Evolutionary conservation across 257 asterid species (phyloP).

Genomic region (Oldenlandia corymbosa): DNA sequence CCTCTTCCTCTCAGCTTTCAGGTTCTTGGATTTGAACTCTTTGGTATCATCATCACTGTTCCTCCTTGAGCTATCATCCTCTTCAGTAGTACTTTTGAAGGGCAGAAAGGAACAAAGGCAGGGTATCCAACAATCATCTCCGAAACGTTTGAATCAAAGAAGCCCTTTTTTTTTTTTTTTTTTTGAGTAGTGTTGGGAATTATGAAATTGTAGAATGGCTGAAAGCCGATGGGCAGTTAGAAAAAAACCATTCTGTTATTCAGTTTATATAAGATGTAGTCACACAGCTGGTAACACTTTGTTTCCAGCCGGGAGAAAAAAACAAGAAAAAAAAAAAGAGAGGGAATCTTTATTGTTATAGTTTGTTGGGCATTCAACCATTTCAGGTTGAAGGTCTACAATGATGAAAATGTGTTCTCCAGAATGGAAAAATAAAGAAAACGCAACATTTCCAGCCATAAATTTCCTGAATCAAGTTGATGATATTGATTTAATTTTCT

Average conservation of each 20-base stretch:
- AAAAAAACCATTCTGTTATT: conserved; percentile 10
- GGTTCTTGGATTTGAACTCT: conserved; percentile 72
- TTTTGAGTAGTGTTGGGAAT: background rate
- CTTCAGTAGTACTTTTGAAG: conserved; percentile 15
- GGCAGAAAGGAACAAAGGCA: conserved; percentile 18
- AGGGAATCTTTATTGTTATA: conserved; percentile 64
- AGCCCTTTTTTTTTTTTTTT: too few species aligned
- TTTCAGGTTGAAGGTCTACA: conserved; percentile 12
- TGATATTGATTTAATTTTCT: too few species aligned
- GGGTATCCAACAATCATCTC: conserved; percentile 22
- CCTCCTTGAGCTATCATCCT: conserved; percentile 12
- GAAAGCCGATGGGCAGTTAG: conserved; percentile 3
- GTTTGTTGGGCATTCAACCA: conserved; percentile 65
- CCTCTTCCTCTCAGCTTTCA: conserved; percentile 59
- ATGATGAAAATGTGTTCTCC: conserved; percentile 23
- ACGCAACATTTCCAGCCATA: background rate
- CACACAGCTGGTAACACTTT: conserved; percentile 33
- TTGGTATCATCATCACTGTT: conserved; percentile 23
- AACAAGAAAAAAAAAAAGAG: conserved; percentile 11
- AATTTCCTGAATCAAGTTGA: background rate
- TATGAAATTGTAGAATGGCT: background rate
- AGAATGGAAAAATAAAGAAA: conserved; percentile 39
- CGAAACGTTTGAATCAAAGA: background rate
- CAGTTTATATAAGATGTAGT: conserved; percentile 33
- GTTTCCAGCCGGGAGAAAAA: conserved; percentile 11